Conservation (phyloP, 2,329 filamentous ascomycete species). For the Microcera coccophila region DNA sequence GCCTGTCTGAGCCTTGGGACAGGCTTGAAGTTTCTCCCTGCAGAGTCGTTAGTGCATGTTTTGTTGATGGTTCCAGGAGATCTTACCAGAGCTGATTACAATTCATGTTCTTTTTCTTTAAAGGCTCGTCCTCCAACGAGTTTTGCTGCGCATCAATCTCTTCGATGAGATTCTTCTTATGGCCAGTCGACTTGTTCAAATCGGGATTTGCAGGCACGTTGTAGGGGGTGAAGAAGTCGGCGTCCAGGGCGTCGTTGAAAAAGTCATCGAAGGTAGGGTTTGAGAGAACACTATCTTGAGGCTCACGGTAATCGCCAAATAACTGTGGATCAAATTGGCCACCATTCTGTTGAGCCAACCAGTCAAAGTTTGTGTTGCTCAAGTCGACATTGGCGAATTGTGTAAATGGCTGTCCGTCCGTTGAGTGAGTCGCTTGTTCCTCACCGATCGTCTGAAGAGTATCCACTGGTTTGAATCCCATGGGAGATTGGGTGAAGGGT, state of each 20-base stretch:
- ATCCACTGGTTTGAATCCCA: conserved; percentile 60
- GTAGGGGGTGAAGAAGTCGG: conserved; percentile 78
- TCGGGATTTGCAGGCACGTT: conserved; percentile 56
- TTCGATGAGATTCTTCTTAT: conserved; percentile 68
- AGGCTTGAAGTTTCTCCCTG: conserved; percentile 87
- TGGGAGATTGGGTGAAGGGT: conserved; percentile 67
- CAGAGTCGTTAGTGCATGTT: conserved; percentile 37
- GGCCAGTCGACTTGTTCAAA: conserved; percentile 19
- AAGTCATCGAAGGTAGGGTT: conserved; percentile 68
- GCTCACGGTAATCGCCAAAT: conserved; percentile 88
- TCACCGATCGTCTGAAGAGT: conserved; percentile 63
- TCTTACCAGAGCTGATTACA: conserved; percentile 93
- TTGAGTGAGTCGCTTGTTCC: conserved; percentile 49
- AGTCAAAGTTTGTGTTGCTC: conserved; percentile 61
- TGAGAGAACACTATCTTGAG: conserved; percentile 73
- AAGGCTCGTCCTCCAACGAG: conserved; percentile 61
- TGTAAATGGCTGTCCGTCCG: conserved; percentile 32
- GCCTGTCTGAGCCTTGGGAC: conserved; percentile 81
- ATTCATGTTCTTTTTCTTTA: conserved; percentile 60
- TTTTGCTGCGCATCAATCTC: conserved; percentile 75
- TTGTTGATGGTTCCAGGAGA: neutral
- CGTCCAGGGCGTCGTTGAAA: conserved; percentile 73
- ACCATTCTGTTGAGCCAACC: conserved; percentile 74
- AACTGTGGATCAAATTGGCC: conserved; percentile 87
- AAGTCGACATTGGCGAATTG: conserved; percentile 36